phyloP scores from a whole-genome alignment of 1,139 yeast species.

The Hansenula anomala region DNA sequence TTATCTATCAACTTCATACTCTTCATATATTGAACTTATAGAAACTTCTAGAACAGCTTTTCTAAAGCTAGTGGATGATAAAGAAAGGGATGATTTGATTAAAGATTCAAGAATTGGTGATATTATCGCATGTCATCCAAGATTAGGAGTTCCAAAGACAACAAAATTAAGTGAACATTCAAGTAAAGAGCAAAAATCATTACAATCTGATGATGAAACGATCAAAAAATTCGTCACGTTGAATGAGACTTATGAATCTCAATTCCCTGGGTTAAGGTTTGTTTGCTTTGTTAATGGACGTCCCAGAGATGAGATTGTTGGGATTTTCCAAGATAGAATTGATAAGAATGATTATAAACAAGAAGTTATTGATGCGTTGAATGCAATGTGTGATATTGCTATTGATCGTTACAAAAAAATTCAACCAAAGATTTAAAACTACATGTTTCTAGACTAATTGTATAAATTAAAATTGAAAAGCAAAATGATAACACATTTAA shows the following conservation, averaged over 20 bases:
- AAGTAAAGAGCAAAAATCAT: slow-evolving; percentile 61
- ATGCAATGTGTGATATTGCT: slow-evolving; percentile 91
- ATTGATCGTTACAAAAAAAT: slow-evolving; percentile 63
- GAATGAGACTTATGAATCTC: slow-evolving; percentile 59
- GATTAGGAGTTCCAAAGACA: slow-evolving; percentile 62
- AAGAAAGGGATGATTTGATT: neutral
- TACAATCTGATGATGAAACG: slow-evolving; percentile 45
- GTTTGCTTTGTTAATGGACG: slow-evolving; percentile 93
- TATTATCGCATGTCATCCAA: slow-evolving; percentile 85
- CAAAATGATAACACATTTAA: too few relatives aligned
- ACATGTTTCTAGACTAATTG: too few relatives aligned
- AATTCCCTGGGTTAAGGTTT: slow-evolving; percentile 78
- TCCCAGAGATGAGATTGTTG: slow-evolving; percentile 58
- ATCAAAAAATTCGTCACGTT: slow-evolving; percentile 42
- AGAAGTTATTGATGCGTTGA: slow-evolving; percentile 66
- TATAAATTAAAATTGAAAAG: too few relatives aligned
- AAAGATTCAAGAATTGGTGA: slow-evolving; percentile 14
- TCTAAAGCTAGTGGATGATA: slow-evolving; percentile 7
- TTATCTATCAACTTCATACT: slow-evolving; percentile 5
- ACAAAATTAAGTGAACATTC: slow-evolving; percentile 60
- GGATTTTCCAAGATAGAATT: slow-evolving; percentile 60
- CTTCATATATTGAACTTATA: slow-evolving; percentile 12
- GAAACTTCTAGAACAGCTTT: slow-evolving; percentile 10
- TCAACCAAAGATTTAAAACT: neutral
- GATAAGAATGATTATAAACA: slow-evolving; percentile 40